Conservation (phyloP, 371 early-diverging fungal species). For the Entomophthora muscae region DNA sequence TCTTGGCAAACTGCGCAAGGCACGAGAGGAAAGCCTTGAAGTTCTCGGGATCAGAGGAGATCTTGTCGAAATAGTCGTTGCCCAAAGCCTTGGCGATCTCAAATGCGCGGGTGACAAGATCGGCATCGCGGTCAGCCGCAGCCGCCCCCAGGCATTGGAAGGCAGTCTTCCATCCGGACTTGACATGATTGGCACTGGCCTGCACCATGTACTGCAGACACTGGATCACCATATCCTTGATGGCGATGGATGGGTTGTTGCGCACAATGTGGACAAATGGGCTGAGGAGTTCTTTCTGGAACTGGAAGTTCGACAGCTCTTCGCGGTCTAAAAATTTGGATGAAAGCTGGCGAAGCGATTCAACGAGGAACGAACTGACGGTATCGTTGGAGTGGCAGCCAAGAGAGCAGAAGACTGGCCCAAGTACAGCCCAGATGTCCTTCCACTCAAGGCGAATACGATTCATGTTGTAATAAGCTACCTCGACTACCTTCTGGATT, state of each 20-base stretch:
- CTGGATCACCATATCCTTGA: conserved; percentile 83
- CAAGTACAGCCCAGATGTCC: conserved; percentile 82
- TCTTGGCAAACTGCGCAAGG: conserved; percentile 55
- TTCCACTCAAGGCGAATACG: conserved; percentile 95
- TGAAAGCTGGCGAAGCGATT: conserved; percentile 81
- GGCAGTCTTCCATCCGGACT: conserved; percentile 85
- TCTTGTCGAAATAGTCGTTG: conserved; percentile 30
- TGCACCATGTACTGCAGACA: conserved; percentile 82
- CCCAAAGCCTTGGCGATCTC: conserved; percentile 40
- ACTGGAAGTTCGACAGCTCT: conserved; percentile 86
- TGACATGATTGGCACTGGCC: conserved; percentile 47
- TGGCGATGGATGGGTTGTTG: conserved; percentile 47
- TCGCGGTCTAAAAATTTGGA: conserved; percentile 89
- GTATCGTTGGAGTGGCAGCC: conserved; percentile 34
- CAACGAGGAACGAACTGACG: conserved; percentile 78
- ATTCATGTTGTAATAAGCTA: conserved; percentile 92
- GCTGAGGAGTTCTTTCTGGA: conserved; percentile 85
- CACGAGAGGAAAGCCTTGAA: conserved; percentile 66
- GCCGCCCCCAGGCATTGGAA: conserved; percentile 62
- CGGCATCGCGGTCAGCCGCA: conserved; percentile 49
- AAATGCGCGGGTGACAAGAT: conserved; percentile 42
- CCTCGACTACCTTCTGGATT: conserved; percentile 80
- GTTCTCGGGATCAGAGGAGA: conserved; percentile 11
- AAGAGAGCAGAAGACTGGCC: conserved; percentile 55
- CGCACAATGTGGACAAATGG: conserved; percentile 78